phyloP scores from a whole-genome alignment of 306 rosid genomes.

The Herpetospermum pedunculosum region DNA sequence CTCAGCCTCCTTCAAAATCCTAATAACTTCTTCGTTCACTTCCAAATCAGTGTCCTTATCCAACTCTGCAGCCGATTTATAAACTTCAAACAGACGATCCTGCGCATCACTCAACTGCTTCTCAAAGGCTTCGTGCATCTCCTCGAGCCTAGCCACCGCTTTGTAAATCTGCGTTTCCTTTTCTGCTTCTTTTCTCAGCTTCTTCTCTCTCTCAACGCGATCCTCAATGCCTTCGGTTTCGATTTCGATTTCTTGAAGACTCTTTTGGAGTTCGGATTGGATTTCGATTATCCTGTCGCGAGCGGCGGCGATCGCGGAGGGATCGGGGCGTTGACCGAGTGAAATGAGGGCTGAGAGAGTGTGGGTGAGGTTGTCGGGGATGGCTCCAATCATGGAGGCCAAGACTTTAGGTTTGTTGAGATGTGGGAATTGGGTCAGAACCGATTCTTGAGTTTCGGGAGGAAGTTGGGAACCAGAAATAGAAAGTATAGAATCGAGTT shows the following conservation, averaged over 20 bases:
- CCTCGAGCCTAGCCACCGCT: conserved; percentile 48
- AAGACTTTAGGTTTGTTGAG: conserved; percentile 21
- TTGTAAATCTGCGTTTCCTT: conserved; percentile 34
- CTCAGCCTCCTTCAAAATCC: conserved; percentile 46
- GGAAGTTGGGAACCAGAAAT: background rate
- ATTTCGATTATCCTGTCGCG: conserved; percentile 32
- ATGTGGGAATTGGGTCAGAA: background rate
- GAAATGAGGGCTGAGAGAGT: conserved; percentile 48
- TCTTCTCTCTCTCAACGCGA: conserved; percentile 26
- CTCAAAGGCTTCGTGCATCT: conserved; percentile 60
- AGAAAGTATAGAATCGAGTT: conserved; percentile 21
- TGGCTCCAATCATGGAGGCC: conserved; percentile 48
- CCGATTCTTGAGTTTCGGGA: conserved; percentile 35
- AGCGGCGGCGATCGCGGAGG: conserved; percentile 51
- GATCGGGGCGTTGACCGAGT: conserved; percentile 68
- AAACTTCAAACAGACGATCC: conserved; percentile 46
- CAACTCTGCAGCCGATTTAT: conserved; percentile 28
- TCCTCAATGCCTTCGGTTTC: background rate
- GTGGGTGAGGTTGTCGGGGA: conserved; percentile 66
- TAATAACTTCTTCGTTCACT: conserved; percentile 42
- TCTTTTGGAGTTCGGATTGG: conserved; percentile 36
- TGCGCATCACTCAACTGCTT: conserved; percentile 63
- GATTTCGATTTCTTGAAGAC: conserved; percentile 35
- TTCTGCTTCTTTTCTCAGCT: conserved; percentile 32
- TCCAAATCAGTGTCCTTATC: background rate